Base-by-base conservation (phyloP, 1,284 basidiomycete species). In the Porodaedalea pini region DNA sequence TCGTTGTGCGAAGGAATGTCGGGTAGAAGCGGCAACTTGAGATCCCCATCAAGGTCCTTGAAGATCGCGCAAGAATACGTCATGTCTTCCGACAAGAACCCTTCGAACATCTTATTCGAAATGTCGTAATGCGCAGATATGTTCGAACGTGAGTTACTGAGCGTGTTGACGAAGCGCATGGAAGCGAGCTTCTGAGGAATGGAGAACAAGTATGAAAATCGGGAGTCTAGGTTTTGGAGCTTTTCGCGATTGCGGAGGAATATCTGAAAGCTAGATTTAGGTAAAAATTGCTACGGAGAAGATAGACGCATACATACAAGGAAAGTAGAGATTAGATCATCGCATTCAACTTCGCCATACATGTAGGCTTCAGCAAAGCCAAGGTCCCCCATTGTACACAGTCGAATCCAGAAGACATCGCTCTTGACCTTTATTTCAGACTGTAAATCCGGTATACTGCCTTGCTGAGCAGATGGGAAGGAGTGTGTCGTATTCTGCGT, bases 21-120 rank as follows among this genome's bases (percentile, higher is more conserved):
- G 13, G 56, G 32, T 6, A 48, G 51, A 7, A 51, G 32, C 7
- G 21, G 49, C 27, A 60, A 40, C 39, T 70, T 70, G 31, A 88
- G 69, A 65, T 90, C 87, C 3, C 76, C 79, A 63, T 89, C 82
- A 1, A 87, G 70, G 32, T 84, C 79, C 11, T 80, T 72, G 66
- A 85, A 90, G 61, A 90, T 86, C 3, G 80, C 88, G 65, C 85
- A 90, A 0, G 86, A 88, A 68, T 92, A 92, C 15, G 86, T 91
- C 89, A 93, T 92, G 68, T 92, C 89, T 54, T 75, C 67, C 1
- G 82, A 85, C 25, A 92, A 69, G 69, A 91, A 91, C 0, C 81
- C 83, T 45, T 73, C 68, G 60, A 79, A 81, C 79, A 82, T 80
- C 6, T 73, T 74, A 64, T 86, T 86, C 1, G 81, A 82, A 49